These are phyloP conservation scores for Cairneyella variabilis DNA, from an alignment of 495 filamentous ascomycete species.

Conservation along the genomic window DNA sequence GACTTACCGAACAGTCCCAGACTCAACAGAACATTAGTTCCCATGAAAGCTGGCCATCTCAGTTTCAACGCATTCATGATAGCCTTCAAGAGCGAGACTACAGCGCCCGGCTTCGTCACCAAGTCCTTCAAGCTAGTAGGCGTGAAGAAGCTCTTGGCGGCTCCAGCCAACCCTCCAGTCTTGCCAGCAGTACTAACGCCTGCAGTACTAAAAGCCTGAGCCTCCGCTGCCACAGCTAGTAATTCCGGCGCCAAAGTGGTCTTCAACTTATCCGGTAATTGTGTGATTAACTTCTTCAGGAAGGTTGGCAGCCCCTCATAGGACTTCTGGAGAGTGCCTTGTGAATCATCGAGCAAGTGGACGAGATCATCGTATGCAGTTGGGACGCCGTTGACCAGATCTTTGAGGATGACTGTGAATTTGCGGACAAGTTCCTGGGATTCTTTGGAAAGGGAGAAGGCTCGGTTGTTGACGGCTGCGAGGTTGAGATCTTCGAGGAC, in stretches of 20 bases:
- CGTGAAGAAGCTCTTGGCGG: slow-evolving; percentile 36
- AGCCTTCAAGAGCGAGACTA: slow-evolving; percentile 75
- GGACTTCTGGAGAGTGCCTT: slow-evolving; percentile 68
- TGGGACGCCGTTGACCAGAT: slow-evolving; percentile 86
- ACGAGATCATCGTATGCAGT: slow-evolving; percentile 90
- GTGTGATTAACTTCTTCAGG: slow-evolving; percentile 82
- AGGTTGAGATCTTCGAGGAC: slow-evolving; percentile 80
- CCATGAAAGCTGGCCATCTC: slow-evolving; percentile 80
- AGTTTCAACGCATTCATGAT: slow-evolving; percentile 81
- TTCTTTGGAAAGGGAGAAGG: slow-evolving; percentile 77
- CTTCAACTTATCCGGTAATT: slow-evolving; percentile 78
- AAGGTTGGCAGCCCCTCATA: slow-evolving; percentile 75
- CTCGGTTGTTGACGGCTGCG: slow-evolving; percentile 68
- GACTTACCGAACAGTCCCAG: slow-evolving; percentile 76
- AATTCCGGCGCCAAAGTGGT: slow-evolving; percentile 72
- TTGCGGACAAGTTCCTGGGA: slow-evolving; percentile 73
- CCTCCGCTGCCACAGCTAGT: slow-evolving; percentile 68
- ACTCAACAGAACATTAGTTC: slow-evolving; percentile 82
- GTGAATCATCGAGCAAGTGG: slow-evolving; percentile 72
- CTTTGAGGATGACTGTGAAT: slow-evolving; percentile 86
- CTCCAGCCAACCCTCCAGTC: slow-evolving; percentile 21
- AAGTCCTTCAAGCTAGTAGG: slow-evolving; percentile 62
- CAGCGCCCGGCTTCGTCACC: slow-evolving; percentile 79
- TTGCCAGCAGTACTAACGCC: slow-evolving; percentile 15
- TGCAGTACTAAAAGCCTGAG: slow-evolving; percentile 58